Conservation (phyloP, 2,329 filamentous ascomycete species). For the Geosmithia putterillii region DNA sequence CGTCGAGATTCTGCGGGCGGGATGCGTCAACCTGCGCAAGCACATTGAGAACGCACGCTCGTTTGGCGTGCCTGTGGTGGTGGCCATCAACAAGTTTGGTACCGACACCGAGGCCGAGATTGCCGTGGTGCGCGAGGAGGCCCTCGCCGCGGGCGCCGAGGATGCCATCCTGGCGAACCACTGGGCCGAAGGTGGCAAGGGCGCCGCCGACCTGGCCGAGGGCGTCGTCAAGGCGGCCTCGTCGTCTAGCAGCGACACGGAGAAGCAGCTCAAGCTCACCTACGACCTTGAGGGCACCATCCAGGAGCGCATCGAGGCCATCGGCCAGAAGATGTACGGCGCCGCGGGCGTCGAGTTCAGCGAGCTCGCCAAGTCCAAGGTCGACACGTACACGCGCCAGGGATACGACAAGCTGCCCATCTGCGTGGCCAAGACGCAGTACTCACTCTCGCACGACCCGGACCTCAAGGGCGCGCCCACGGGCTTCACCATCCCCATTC, state of each 20-base stretch:
- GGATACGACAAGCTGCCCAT: constrained; percentile 89
- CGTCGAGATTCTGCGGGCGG: constrained; percentile 75
- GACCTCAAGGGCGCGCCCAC: constrained; percentile 88
- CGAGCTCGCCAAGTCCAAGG: constrained; percentile 88
- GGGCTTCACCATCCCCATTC: constrained; percentile 88
- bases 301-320: constrained; percentile 81
- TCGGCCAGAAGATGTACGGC: constrained; percentile 90
- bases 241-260: constrained; percentile 55
- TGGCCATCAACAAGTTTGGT: constrained; percentile 93
- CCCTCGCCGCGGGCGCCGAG: constrained; percentile 81
- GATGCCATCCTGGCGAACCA: constrained; percentile 91
- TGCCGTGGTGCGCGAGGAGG: constrained; percentile 77
- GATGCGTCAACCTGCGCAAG: constrained; percentile 90
- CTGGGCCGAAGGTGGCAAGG: constrained; percentile 90
- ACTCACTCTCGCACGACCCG: constrained; percentile 87
- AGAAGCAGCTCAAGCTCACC: constrained; percentile 56
- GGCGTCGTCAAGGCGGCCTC: constrained; percentile 73
- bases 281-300: constrained; percentile 71
- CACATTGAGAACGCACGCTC: constrained; percentile 83
- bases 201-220: constrained; percentile 78
- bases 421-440: constrained; percentile 97
- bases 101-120: constrained; percentile 92
- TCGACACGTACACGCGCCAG: constrained; percentile 86
- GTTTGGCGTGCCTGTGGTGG: constrained; percentile 88
- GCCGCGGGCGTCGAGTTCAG: constrained; percentile 83